Evolutionary conservation across 768 basidiomycete genomes (phyloP).

Genomic region (Boletus reticulatus): DNA sequence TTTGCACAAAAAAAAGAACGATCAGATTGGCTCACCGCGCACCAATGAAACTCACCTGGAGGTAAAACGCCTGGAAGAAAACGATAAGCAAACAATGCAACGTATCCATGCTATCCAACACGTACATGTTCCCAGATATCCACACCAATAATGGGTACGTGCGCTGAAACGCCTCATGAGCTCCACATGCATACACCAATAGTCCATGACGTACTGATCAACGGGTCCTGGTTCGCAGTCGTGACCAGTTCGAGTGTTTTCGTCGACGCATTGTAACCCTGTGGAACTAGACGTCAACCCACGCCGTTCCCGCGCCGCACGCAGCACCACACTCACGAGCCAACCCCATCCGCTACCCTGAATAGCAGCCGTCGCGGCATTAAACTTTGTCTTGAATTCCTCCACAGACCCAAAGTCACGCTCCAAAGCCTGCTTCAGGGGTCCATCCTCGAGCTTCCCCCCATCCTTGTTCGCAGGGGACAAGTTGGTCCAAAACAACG

Average conservation of each 20-base stretch:
- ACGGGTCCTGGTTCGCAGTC: conserved; percentile 95
- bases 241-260: conserved; percentile 88
- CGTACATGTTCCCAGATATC: conserved; percentile 96
- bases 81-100: background rate
- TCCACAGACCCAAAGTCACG: conserved; percentile 87
- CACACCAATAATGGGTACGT: conserved; percentile 89
- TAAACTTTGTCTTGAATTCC: conserved; percentile 81
- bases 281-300: background rate
- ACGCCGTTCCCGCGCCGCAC: background rate
- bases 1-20: conserved; percentile 36
- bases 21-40: background rate
- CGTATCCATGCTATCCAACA: conserved; percentile 19
- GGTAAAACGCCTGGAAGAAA: conserved; percentile 61
- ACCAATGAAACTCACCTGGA: conserved; percentile 21
- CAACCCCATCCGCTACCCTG: conserved; percentile 99
- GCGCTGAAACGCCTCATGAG: conserved; percentile 45
- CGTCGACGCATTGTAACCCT: conserved; percentile 68
- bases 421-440: conserved; percentile 73
- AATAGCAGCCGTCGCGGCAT: conserved; percentile 83
- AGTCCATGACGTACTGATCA: conserved; percentile 46
- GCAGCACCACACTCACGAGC: conserved; percentile 54
- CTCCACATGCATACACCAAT: background rate
- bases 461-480: conserved; percentile 66
- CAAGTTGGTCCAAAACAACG: conserved; percentile 97
- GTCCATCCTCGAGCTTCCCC: conserved; percentile 61